These are phyloP conservation scores for Pseudognaphalium luteoalbum DNA, from an alignment of 129 eudicot species.

Conservation along the genomic window DNA sequence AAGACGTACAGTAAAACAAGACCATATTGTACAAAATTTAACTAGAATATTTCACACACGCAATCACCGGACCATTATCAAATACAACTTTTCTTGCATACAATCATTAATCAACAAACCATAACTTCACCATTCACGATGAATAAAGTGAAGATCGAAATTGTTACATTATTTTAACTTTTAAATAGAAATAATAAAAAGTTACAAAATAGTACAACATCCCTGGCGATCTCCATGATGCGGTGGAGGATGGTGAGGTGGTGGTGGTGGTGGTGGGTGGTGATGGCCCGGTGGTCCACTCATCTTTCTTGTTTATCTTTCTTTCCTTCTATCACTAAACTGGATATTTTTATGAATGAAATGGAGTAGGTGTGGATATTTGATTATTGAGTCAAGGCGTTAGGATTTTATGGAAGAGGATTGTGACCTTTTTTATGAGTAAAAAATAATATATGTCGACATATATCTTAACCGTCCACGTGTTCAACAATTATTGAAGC, in stretches of 20 bases:
- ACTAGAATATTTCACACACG: too few species aligned
- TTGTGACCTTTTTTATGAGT: background rate
- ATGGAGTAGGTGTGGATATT: background rate
- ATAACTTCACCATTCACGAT: too few species aligned
- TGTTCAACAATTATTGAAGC: background rate
- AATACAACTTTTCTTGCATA: too few species aligned
- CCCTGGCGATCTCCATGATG: constrained; percentile 17
- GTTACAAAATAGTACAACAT: constrained; percentile 27
- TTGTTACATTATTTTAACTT: background rate
- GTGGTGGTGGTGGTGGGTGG: constrained; percentile 6
- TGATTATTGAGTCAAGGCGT: background rate
- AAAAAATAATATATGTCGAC: background rate
- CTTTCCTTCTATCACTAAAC: background rate
- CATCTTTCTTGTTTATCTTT: background rate
- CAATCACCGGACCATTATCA: too few species aligned
- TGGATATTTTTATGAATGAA: background rate
- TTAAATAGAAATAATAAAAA: background rate
- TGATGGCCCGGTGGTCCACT: background rate
- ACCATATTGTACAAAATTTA: too few species aligned
- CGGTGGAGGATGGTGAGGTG: constrained; percentile 1
- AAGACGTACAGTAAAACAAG: too few species aligned
- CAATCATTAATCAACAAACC: too few species aligned
- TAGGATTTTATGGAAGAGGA: background rate
- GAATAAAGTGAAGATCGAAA: too few species aligned
- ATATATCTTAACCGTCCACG: background rate